A percentile compares a stretch with the other conserved stretches of the same genome.
phyloP scores from a whole-genome alignment of 306 rosid species.

The Prinsepia uniflora region DNA sequence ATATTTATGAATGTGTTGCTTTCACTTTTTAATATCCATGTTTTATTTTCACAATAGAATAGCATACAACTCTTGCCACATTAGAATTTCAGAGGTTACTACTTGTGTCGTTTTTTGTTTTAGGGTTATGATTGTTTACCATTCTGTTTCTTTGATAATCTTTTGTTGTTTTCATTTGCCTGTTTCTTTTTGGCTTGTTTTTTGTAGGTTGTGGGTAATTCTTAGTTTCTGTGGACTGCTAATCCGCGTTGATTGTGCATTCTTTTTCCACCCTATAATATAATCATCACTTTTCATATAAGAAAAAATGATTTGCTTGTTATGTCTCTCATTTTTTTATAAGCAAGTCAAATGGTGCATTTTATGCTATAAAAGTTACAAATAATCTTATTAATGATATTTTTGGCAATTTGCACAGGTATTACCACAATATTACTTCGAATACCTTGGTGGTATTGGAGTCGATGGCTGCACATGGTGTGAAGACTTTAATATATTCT shows the following conservation, averaged over 20 bases:
- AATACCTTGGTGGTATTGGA: constrained; percentile 84
- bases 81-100: neutral
- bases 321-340: neutral
- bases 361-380: neutral
- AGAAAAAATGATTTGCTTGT: neutral
- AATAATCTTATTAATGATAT: neutral
- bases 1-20: neutral
- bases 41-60: neutral
- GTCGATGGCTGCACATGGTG: constrained; percentile 76
- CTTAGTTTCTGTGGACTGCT: neutral
- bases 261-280: neutral
- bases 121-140: neutral
- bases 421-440: constrained; percentile 96
- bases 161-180: neutral
- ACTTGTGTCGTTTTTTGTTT: neutral
- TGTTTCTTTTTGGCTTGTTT: neutral
- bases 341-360: constrained; percentile 5
- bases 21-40: neutral
- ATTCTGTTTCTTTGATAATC: neutral
- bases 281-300: neutral
- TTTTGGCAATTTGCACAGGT: constrained; percentile 50
- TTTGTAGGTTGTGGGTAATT: neutral
- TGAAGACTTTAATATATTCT: constrained; percentile 82
- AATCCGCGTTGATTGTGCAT: neutral
- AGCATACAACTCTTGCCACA: neutral